Base-by-base conservation (phyloP, 495 filamentous ascomycete genomes). In the Talaromyces ruber region DNA sequence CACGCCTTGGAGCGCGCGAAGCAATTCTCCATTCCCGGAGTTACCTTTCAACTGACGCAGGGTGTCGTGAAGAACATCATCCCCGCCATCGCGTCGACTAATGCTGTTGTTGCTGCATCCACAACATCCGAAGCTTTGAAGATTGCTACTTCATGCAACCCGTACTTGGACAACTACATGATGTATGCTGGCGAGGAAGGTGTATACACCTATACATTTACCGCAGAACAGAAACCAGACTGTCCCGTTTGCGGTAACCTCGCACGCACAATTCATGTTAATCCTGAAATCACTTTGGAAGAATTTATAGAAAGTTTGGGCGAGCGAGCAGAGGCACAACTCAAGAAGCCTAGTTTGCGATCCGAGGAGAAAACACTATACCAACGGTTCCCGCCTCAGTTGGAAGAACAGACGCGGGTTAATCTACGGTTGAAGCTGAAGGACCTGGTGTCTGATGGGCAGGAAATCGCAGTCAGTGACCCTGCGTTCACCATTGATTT, bases 21-120 rank as follows among this genome's bases (percentile, higher is more conserved):
- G 63, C 89, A 98, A 67, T 99, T 96, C 77, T 87, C 91, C 64
- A 99, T 99, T 71, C 71, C 82, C 2, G 95, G 95, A 22, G 89
- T 99, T 26, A 97, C 95, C 12, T 99, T 98, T 75, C 86, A 88
- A n/a, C 84, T 97, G 72, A 96, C 95, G 0, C 95, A 99, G 69
- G 95, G 95, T 32, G 94, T 98, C 0, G 92, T 99, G 65, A 99
- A 99, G 74, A 98, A 99, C 70, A 99, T 99, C 72, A 99, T 99
- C 63, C 95, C 95, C 1, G 95, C 95, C 9, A 99, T 99, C 68
- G 95, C 95, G 45, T 93, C 91, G 1, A 99, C 95, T 5, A 99
- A 99, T 73, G 93, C 93, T 21, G 93, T 98, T 58, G 90, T 99
- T 64, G 95, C 95, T 3, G 95, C 93, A 3, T 86, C 87, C 43